phyloP scores from a whole-genome alignment of 352 stramenopile species.

The Globisporangium mamillatum region DNA sequence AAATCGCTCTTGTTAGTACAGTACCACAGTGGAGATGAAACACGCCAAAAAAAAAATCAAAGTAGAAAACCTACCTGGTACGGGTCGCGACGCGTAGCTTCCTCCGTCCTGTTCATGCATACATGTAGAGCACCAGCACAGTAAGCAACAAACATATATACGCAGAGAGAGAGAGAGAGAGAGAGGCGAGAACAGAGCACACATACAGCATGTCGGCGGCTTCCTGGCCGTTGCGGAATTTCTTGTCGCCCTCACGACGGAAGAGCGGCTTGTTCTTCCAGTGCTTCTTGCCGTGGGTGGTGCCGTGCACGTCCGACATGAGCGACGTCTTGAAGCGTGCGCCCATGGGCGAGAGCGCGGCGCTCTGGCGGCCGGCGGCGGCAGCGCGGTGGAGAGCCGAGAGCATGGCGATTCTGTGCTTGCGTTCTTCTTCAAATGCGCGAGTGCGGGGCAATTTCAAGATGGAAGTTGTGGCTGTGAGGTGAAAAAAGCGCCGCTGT shows the following conservation, averaged over 20 bases:
- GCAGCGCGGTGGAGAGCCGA: conserved; percentile 20
- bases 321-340: conserved; percentile 49
- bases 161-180: background rate
- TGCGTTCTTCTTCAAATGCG: background rate
- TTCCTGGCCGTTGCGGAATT: conserved; percentile 95
- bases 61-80: conserved; percentile 36
- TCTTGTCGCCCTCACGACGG: conserved; percentile 93
- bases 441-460: background rate
- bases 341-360: conserved; percentile 17
- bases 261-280: conserved; percentile 98
- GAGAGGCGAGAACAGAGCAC: background rate
- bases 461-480: background rate
- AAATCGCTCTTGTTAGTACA: conserved; percentile 7
- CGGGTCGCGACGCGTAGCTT: conserved; percentile 72
- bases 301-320: conserved; percentile 89
- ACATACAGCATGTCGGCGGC: conserved; percentile 92
- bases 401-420: conserved; percentile 21
- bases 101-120: conserved; percentile 41
- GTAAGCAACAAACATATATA: background rate
- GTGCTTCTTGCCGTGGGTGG: conserved; percentile 86
- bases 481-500: conserved; percentile 11
- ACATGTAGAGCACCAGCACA: background rate
- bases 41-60: background rate
- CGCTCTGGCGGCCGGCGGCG: conserved; percentile 19
- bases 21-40: background rate